A percentile compares a stretch with the other conserved stretches of the same genome.
These are phyloP conservation scores for Knufia fluminis DNA, from an alignment of 2,329 filamentous ascomycete genomes.

Conservation along the genomic window DNA sequence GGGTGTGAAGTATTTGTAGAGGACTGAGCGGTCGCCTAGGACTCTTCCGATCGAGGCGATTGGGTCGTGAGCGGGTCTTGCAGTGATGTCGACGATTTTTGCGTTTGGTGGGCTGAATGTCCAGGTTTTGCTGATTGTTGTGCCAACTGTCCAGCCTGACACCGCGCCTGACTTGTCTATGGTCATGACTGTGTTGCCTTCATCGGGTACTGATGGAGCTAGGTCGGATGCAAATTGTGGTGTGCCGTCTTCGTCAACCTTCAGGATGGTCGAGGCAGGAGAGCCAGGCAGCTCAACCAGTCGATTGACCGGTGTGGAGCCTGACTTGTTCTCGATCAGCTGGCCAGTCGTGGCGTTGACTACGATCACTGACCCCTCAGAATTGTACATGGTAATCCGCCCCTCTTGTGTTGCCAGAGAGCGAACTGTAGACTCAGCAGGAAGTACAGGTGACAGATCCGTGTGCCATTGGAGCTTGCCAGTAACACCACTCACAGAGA, in stretches of 20 bases:
- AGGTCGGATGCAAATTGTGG: conserved; percentile 25
- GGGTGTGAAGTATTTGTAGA: conserved; percentile 94
- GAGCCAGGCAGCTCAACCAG: conserved; percentile 17
- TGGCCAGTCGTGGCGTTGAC: conserved; percentile 37
- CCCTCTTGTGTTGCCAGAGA: conserved; percentile 57
- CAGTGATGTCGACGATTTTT: conserved; percentile 58
- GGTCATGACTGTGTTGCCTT: conserved; percentile 33
- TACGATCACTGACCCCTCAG: conserved; percentile 53
- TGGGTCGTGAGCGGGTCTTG: conserved; percentile 66
- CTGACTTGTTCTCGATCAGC: conserved; percentile 26
- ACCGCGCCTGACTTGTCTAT: conserved; percentile 31
- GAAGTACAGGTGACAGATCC: conserved; percentile 49
- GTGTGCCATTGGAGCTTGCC: conserved; percentile 69
- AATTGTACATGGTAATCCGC: conserved; percentile 49
- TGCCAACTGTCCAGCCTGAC: conserved; percentile 34
- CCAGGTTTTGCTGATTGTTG: conserved; percentile 51
- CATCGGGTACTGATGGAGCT: conserved; percentile 22
- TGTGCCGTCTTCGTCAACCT: conserved; percentile 30
- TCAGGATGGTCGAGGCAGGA: conserved; percentile 23
- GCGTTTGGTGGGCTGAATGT: conserved; percentile 60
- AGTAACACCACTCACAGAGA: conserved; percentile 50
- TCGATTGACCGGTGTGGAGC: conserved; percentile 14
- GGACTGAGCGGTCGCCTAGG: conserved; percentile 79
- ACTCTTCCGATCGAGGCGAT: conserved; percentile 93
- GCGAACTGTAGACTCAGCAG: conserved; percentile 50